Evolutionary conservation across 2,329 filamentous ascomycete genomes (phyloP).

Genomic region (Fusarium liriodendri): DNA sequence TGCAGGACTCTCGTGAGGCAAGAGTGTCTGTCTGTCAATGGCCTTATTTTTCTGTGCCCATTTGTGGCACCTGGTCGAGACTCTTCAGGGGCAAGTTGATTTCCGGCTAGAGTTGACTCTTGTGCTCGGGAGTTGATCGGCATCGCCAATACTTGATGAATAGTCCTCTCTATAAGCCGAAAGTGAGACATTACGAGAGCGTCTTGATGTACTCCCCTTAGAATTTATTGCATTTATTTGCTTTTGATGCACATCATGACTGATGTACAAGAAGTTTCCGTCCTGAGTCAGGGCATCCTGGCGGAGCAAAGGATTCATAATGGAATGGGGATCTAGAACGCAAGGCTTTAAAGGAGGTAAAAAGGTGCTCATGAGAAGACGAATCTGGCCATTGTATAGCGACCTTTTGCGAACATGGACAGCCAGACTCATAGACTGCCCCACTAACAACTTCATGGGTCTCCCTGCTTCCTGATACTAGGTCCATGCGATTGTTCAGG

Average conservation of each 20-base stretch:
- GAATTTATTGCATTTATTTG: neutral
- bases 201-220: neutral
- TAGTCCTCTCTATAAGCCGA: neutral
- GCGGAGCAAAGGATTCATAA: neutral
- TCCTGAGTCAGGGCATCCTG: neutral
- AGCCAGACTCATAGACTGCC: neutral
- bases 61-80: conserved; percentile 1
- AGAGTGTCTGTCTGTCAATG: neutral
- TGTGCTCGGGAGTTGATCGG: neutral
- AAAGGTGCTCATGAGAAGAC: neutral
- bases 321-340: neutral
- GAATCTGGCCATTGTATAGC: neutral
- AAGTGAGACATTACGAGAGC: neutral
- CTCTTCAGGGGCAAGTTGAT: neutral
- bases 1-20: neutral
- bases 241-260: neutral
- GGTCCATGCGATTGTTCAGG: neutral
- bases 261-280: neutral
- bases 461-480: neutral
- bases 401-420: neutral
- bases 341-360: neutral
- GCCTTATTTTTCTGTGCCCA: neutral
- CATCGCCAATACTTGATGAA: neutral
- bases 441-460: neutral
- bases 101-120: neutral